Evolutionary conservation across 2,329 filamentous ascomycete genomes (phyloP).

Genomic region (Apiospora aurea): DNA sequence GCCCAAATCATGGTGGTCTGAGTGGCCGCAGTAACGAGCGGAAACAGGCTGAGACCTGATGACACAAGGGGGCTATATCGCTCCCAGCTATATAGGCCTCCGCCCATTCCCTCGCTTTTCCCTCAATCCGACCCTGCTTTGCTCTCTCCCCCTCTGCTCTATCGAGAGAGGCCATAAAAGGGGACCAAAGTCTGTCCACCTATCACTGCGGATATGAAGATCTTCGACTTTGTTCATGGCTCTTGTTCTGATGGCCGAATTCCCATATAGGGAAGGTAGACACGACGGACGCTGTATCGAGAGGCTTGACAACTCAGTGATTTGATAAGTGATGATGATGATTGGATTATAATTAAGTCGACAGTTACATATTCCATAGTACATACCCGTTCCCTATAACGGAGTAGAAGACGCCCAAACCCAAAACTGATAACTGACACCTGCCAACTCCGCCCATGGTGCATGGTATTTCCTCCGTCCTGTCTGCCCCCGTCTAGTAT

Average conservation of each 20-base stretch:
- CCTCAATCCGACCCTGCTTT: background rate
- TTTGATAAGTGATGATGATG: background rate
- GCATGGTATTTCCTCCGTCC: background rate
- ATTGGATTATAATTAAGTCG: slow-evolving; percentile 14
- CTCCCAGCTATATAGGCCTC: slow-evolving; percentile 2
- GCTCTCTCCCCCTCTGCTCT: background rate
- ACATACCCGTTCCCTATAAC: slow-evolving; percentile 5
- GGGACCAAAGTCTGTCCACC: background rate
- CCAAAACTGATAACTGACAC: background rate
- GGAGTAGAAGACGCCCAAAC: background rate
- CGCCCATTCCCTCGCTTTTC: background rate
- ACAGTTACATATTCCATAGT: slow-evolving; percentile 10
- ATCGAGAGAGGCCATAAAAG: slow-evolving; percentile 3
- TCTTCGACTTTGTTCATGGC: background rate
- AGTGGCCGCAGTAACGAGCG: slow-evolving; percentile 14
- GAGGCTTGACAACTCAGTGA: slow-evolving; percentile 9
- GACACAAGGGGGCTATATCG: slow-evolving; percentile 1
- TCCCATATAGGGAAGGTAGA: background rate
- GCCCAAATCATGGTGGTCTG: background rate
- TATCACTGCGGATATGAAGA: background rate
- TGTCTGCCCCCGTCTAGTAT: background rate
- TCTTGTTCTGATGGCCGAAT: background rate
- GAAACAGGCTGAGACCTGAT: background rate
- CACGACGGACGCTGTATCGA: slow-evolving; percentile 1
- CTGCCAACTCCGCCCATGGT: slow-evolving; percentile 6